Conservation (phyloP, 768 basidiomycete species). For the Rhodosporidiobolus odoratus region DNA sequence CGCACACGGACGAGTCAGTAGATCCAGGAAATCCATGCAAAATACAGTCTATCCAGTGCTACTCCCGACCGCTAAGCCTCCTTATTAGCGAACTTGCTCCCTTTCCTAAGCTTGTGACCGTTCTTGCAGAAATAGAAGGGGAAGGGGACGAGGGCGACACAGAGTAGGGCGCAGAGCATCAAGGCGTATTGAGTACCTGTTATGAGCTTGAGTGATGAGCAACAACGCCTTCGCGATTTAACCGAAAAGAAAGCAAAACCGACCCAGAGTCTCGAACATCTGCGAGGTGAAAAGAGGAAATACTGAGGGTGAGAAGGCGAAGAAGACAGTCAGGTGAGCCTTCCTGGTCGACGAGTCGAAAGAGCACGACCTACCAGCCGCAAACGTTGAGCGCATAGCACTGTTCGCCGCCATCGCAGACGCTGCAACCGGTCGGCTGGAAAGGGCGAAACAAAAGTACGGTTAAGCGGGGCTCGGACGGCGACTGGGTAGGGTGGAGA, state of each 20-base stretch:
- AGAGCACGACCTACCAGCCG: conserved; percentile 44
- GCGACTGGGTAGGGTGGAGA: no score
- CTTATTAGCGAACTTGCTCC: conserved; percentile 20
- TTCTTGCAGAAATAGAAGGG: conserved; percentile 33
- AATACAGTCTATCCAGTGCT: not conserved
- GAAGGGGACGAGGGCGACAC: conserved; percentile 32
- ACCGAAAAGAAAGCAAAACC: not conserved
- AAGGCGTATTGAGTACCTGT: conserved; percentile 26
- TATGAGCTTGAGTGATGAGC: not conserved
- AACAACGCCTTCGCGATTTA: not conserved
- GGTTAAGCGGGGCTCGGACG: no score
- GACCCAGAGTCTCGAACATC: conserved; percentile 48
- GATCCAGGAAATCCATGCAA: no score
- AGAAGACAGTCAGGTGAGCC: not conserved
- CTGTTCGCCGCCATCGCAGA: conserved; percentile 66
- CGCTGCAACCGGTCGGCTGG: conserved; percentile 52
- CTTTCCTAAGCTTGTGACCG: conserved; percentile 19
- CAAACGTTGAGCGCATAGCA: conserved; percentile 53
- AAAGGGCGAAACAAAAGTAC: not conserved
- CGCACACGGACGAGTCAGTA: no score
- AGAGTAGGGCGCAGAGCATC: conserved; percentile 25
- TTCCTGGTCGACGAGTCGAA: not conserved
- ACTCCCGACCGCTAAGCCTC: conserved; percentile 14
- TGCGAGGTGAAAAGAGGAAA: conserved; percentile 57
- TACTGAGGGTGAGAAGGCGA: conserved; percentile 22